Base-by-base conservation (phyloP, 495 filamentous ascomycete genomes). In the Annulohypoxylon moriforme region DNA sequence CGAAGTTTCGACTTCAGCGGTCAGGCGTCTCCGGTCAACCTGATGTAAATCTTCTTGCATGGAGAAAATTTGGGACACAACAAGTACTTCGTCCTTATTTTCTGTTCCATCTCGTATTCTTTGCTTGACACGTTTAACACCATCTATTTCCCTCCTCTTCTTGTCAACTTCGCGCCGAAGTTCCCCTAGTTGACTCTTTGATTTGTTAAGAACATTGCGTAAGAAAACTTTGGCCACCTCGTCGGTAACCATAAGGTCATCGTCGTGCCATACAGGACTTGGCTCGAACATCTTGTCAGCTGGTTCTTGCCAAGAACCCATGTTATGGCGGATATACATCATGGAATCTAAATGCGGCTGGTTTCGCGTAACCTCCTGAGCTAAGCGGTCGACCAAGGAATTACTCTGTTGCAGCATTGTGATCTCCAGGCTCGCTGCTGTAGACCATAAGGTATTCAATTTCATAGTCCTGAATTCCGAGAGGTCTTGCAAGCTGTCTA, bases 321-420 rank as follows among this genome's bases (percentile, higher is more conserved):
- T 89, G 72, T 99, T 99, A 80, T 99, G 96, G 60, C 91, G 89
- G 38, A 94, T 88, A 80, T 96, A 99, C 96, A 99, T 99, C 84
- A 95, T 92, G 27, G 94, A 96, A 77, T 99, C 96, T 7, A 98
- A 85, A 13, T 88, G 85, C 1, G 96, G 96, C 58, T 91, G 86
- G 74, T 99, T 99, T 33, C 94, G 89, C 2, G 92, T 89, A 55
- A 99, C 95, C 75, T 98, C 95, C 38, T 87, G 85, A 33, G 89
- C 78, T 5, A 97, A 86, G 68, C 90, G 89, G 6, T 88, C 81
- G 58, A 96, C 83, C 56, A 91, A 86, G n/a, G 89, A 85, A 3
- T 85, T 86, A 75, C 93, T 92, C 53, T 89, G 88, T 58, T 88
- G 83, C 13, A 97, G 85, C 69, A 90, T 92, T 22, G 80, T 79